phyloP scores from a whole-genome alignment of 768 basidiomycete genomes.

The Crepidotus variabilis region DNA sequence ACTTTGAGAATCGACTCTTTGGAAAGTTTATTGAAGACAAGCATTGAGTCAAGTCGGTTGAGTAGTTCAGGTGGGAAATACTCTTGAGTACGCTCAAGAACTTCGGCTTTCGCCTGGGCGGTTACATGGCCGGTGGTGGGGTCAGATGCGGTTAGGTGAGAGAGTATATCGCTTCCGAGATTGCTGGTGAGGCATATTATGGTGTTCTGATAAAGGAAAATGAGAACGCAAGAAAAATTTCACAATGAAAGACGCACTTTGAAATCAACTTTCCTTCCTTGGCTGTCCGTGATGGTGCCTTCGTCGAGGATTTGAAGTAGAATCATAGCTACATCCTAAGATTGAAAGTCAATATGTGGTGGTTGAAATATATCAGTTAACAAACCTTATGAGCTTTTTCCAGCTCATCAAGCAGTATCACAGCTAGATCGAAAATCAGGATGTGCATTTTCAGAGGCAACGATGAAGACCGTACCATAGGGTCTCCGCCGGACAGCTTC shows the following conservation, averaged over 20 bases:
- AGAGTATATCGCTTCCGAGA: slow-evolving; percentile 75
- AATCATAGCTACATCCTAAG: slow-evolving; percentile 82
- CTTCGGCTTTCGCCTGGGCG: slow-evolving; percentile 54
- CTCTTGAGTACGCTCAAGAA: slow-evolving; percentile 70
- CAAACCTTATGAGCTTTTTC: slow-evolving; percentile 88
- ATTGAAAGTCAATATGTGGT: background rate
- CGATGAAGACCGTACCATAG: slow-evolving; percentile 49
- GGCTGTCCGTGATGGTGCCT: slow-evolving; percentile 85
- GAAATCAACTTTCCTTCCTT: slow-evolving; percentile 90
- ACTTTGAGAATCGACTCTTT: slow-evolving; percentile 71
- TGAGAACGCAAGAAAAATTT: no score
- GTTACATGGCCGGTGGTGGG: slow-evolving; percentile 60
- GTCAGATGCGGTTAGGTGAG: slow-evolving; percentile 59
- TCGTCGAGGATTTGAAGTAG: slow-evolving; percentile 90
- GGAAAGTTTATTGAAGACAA: slow-evolving; percentile 90
- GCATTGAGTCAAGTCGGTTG: slow-evolving; percentile 83
- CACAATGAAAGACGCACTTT: slow-evolving; percentile 51
- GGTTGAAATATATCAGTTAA: background rate
- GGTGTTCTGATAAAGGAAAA: slow-evolving; percentile 54
- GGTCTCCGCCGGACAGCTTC: slow-evolving; percentile 91
- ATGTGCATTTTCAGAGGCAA: background rate
- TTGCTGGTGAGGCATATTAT: slow-evolving; percentile 91
- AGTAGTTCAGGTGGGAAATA: slow-evolving; percentile 90
- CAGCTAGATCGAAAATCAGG: slow-evolving; percentile 37
- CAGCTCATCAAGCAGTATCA: slow-evolving; percentile 80